These are phyloP conservation scores for Parasarocladium wereldwijsianum DNA, from an alignment of 2,329 filamentous ascomycete genomes.

Conservation along the genomic window DNA sequence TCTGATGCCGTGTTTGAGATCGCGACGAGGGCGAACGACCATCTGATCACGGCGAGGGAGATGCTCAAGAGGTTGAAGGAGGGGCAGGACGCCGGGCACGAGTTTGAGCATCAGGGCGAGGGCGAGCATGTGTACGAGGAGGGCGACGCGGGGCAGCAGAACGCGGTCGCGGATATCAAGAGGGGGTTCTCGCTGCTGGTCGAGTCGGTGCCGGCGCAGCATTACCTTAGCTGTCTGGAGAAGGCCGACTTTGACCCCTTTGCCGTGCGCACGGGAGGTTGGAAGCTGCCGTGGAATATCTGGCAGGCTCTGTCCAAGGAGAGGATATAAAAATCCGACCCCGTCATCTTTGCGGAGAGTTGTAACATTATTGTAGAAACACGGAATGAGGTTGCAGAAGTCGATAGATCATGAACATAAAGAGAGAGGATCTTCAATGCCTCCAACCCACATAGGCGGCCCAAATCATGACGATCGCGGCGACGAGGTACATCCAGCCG, in stretches of 20 bases:
- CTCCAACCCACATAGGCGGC: too few relatives aligned
- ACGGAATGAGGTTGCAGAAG: too few relatives aligned
- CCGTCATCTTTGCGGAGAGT: too few relatives aligned
- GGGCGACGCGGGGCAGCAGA: too few relatives aligned
- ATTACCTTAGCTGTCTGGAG: slow-evolving; percentile 70
- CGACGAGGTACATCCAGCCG: too few relatives aligned
- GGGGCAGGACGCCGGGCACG: slow-evolving; percentile 64
- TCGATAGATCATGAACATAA: too few relatives aligned
- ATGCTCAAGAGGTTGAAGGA: slow-evolving; percentile 72
- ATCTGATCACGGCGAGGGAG: slow-evolving; percentile 82
- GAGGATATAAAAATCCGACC: slow-evolving; percentile 22
- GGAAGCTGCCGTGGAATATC: slow-evolving; percentile 74
- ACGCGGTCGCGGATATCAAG: slow-evolving; percentile 15
- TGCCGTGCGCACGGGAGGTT: slow-evolving; percentile 47
- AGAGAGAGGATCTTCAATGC: too few relatives aligned
- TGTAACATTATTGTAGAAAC: too few relatives aligned
- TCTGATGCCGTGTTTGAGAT: slow-evolving; percentile 85
- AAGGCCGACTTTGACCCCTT: slow-evolving; percentile 71
- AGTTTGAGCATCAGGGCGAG: slow-evolving; percentile 77
- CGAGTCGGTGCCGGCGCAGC: slow-evolving; percentile 60
- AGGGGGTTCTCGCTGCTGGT: slow-evolving; percentile 59
- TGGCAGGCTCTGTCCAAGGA: slow-evolving; percentile 37
- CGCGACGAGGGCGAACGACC: slow-evolving; percentile 87
- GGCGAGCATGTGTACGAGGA: slow-evolving; percentile 43
- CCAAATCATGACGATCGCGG: too few relatives aligned